A percentile compares a stretch with the other conserved stretches of the same genome.
phyloP scores from a whole-genome alignment of 2,329 filamentous ascomycete genomes.

The Periconia digitata region DNA sequence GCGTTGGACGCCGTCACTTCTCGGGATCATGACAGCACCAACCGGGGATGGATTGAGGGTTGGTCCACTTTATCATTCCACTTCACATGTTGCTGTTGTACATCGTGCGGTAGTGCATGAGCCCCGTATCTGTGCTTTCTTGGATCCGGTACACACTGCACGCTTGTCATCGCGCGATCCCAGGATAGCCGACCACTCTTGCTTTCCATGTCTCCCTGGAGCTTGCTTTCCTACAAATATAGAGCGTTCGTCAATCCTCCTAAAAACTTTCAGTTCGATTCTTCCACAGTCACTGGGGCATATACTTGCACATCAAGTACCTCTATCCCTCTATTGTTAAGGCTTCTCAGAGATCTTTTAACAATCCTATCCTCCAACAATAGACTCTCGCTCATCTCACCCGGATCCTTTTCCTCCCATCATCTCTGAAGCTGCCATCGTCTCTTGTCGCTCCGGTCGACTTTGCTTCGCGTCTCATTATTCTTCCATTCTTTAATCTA shows the following conservation, averaged over 20 bases:
- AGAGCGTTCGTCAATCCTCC: slow-evolving; percentile 30
- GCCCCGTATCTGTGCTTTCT: slow-evolving; percentile 41
- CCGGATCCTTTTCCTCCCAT: too few relatives aligned
- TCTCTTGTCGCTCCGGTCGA: background rate
- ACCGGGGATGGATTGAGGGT: slow-evolving; percentile 36
- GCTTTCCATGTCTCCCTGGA: slow-evolving; percentile 25
- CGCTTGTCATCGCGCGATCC: slow-evolving; percentile 41
- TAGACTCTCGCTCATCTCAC: background rate
- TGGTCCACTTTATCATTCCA: slow-evolving; percentile 42
- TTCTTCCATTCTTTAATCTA: slow-evolving; percentile 10
- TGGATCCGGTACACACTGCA: slow-evolving; percentile 39
- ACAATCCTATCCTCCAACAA: background rate
- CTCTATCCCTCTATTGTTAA: slow-evolving; percentile 9
- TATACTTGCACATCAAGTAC: slow-evolving; percentile 15
- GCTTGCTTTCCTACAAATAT: slow-evolving; percentile 40
- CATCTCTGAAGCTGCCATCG: too few relatives aligned
- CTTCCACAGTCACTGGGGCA: slow-evolving; percentile 29
- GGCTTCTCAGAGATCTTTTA: background rate
- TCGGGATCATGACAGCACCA: slow-evolving; percentile 38
- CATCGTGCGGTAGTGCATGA: slow-evolving; percentile 43
- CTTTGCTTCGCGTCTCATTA: background rate
- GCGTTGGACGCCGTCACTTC: slow-evolving; percentile 38
- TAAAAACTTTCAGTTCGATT: slow-evolving; percentile 20
- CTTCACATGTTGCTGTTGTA: slow-evolving; percentile 45
- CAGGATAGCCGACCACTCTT: slow-evolving; percentile 31